Base-by-base conservation (phyloP, 2,329 filamentous ascomycete genomes). In the Metarhizium guizhouense region DNA sequence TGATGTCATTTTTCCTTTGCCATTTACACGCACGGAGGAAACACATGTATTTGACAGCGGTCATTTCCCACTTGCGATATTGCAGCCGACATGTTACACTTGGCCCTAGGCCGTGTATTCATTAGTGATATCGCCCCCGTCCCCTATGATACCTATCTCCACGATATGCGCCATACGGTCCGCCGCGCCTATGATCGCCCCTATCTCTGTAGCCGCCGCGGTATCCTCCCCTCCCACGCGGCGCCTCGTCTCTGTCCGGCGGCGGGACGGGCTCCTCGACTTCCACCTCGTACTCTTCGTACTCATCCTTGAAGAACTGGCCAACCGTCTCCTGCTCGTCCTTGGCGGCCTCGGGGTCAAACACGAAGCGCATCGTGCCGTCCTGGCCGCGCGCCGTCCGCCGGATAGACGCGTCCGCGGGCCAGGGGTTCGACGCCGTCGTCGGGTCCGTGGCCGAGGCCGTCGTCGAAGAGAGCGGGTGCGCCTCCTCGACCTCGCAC, bases 301-400 rank as follows among this genome's bases (percentile, higher is more conserved):
- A 90, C 64, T 90, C 86, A 47, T 87, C 81, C 47, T 81, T 82
- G 66, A 87, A 90, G 68, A 86, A 91, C 52, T 80, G 76, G 4
- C 79, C 78, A 2, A 92, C 86, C 13, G 80, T 77, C 13, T 79
- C 78, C 62, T 83, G 82, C 71, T 99, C 94, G 16, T 78, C 77
- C 50, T 81, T 79, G 2, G 91, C 91, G 52, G 86, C 81, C 54
- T 87, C 85, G 0, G 86, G 83, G 60, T 96, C 88, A 51, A 97
- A 85, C 71, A 96, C 90, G 69, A 96, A 97, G 6, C 94, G 83
- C 61, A 95, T 84, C 0, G 93, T 95, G 6, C 88, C 88, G 25
- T 90, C 86, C 63, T 79, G 69, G 66, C 76, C 62, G 70, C 75
- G 59, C 64, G 69, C 68, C 5, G 68, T 65, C 1, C 69, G 61